Evolutionary conservation across 805 yeast species (phyloP).

Genomic region (Ogataea salicorniae): DNA sequence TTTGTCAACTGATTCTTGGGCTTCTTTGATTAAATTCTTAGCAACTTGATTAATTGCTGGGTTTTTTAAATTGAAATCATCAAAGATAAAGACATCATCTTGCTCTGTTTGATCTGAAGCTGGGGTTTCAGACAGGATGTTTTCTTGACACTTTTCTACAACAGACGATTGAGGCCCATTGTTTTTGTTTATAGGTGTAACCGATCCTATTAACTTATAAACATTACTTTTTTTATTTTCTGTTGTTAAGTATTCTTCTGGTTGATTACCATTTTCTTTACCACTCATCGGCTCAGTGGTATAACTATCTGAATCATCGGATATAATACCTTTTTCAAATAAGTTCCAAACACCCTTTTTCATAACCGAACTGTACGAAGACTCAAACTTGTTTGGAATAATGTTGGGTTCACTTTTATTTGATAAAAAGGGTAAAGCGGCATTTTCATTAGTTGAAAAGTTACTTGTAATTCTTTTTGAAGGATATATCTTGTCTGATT

Average conservation of each 20-base stretch:
- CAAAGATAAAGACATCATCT: constrained; percentile 4
- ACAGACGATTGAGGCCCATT: no score
- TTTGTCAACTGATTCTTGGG: constrained; percentile 7
- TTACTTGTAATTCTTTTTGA: neutral
- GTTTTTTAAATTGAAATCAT: constrained; percentile 9
- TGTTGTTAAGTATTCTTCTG: no score
- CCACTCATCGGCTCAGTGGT: neutral
- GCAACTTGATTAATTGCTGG: constrained; percentile 13
- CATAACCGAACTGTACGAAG: no score
- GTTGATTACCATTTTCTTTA: neutral
- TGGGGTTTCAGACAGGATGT: no score
- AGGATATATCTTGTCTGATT: neutral
- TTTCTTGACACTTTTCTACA: no score
- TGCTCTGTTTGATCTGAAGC: neutral
- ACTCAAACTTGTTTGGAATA: no score
- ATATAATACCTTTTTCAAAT: neutral
- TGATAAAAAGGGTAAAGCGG: no score
- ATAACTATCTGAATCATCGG: no score
- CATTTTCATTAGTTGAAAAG: neutral
- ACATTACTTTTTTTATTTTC: no score
- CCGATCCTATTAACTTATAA: no score
- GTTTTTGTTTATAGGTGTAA: no score
- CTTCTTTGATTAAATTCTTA: constrained; percentile 5
- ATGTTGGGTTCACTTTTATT: no score
- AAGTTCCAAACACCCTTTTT: constrained; percentile 1